Evolutionary conservation across 179 eudicot species (phyloP), one percentile per base, ranked within the genome.

Genomic region (Amaranthus tricolor): DNA sequence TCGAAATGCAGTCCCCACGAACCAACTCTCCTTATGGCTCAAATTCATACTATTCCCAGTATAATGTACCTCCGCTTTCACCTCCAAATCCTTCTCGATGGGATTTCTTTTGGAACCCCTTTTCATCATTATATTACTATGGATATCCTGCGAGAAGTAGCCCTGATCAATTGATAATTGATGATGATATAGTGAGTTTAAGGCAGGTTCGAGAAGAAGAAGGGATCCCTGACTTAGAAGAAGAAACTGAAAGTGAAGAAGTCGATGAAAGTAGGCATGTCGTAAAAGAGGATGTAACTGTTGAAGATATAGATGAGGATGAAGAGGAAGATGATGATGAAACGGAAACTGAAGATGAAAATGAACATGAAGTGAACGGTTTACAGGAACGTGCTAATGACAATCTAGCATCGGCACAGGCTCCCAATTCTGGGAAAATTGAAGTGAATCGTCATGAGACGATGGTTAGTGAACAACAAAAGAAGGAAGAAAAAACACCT

Each of bases 101-200:
- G 98, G 98, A 94, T 80, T 94, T 87, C 86, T 92, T 94, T 68
- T 94, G 98, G 98, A 94, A 94, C 68, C 98, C 97, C 7, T 94
- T 94, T 75, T 90, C 98, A 6, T 94, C 98, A 6, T 75, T 92
- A 76, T 97, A 90, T 74, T 85, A 88, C 67, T 94, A 90, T 74
- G 97, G 96, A 48, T 93, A 90, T 81, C 90, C 93, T 9, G 83
- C 81, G 2, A 81, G 91, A 59, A 83, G 80, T 80, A 86, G 88
- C 75, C 85, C 88, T 24, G 93, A 90, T 68, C 92, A 82, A 62
- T 60, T 87, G 2, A 70, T 84, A 53, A 72, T 86, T 63, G 95
- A 94, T 73, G 95, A 92, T 78, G 98, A 93, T 69, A 79, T 82
- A 47, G 83, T 76, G 6, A 90, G 96, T 14, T 49, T 90, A 24